A percentile compares a stretch with the other conserved stretches of the same genome.
Evolutionary conservation across 1,284 basidiomycete genomes (phyloP).

Genomic region (Ceratobasidium papillatum): DNA sequence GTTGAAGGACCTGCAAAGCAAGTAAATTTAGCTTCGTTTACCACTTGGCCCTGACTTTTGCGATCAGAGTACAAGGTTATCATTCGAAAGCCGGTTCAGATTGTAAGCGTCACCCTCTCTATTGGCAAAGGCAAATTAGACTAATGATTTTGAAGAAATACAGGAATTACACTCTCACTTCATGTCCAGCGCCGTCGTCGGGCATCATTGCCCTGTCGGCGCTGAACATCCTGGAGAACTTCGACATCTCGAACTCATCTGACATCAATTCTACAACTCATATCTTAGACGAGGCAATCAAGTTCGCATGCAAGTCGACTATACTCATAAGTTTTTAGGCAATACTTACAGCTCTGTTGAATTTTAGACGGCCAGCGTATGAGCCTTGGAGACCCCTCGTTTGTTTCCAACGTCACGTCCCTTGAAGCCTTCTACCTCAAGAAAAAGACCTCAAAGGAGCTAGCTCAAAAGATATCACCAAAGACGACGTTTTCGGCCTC

Average conservation of each 20-base stretch:
- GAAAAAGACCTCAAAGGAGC: slow-evolving; percentile 24
- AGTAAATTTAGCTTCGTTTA: not conserved
- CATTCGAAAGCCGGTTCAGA: slow-evolving; percentile 38
- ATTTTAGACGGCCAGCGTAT: slow-evolving; percentile 37
- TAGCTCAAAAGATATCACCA: slow-evolving; percentile 2
- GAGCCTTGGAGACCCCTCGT: slow-evolving; percentile 36
- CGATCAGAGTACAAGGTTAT: slow-evolving; percentile 31
- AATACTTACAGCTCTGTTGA: not conserved
- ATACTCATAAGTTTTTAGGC: too few relatives aligned
- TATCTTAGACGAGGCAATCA: slow-evolving; percentile 38
- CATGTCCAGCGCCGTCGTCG: slow-evolving; percentile 38
- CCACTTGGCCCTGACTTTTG: not conserved
- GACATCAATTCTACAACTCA: slow-evolving; percentile 34
- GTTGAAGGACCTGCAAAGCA: slow-evolving; percentile 32
- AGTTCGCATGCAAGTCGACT: slow-evolving; percentile 21
- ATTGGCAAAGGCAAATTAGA: not conserved
- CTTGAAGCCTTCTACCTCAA: slow-evolving; percentile 30
- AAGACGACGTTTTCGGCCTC: not conserved
- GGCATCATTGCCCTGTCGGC: slow-evolving; percentile 39
- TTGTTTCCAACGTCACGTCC: slow-evolving; percentile 30
- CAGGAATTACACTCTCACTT: slow-evolving; percentile 34
- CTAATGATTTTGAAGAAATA: slow-evolving; percentile 14
- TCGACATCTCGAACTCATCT: slow-evolving; percentile 28
- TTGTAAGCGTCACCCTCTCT: not conserved
- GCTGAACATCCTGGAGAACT: slow-evolving; percentile 37